Percentiles rank a stretch among this genome's conserved stretches.
phyloP scores from a whole-genome alignment of 1,139 yeast genomes.

The Candida sp. region DNA sequence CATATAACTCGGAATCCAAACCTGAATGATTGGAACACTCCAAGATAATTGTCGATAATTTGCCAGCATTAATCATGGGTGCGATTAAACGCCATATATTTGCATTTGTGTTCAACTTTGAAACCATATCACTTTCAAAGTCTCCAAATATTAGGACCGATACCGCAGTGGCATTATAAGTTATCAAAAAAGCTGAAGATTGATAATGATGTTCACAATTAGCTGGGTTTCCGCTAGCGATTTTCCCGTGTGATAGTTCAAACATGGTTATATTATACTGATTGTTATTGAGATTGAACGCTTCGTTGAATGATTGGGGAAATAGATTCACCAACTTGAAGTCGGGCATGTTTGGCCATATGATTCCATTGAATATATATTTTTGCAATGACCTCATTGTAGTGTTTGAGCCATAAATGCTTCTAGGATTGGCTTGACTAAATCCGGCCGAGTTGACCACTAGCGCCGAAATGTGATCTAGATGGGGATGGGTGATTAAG shows the following conservation, averaged over 20 bases:
- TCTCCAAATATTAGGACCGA: conserved; percentile 71
- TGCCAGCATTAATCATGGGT: conserved; percentile 30
- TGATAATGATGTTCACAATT: conserved; percentile 16
- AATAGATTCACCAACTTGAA: conserved; percentile 25
- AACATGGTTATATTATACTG: conserved; percentile 26
- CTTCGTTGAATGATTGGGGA: conserved; percentile 13
- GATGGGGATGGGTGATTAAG: conserved; percentile 78
- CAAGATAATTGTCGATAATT: conserved; percentile 54
- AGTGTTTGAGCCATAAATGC: conserved; percentile 49
- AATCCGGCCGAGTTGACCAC: conserved; percentile 71
- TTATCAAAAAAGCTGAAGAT: conserved; percentile 51
- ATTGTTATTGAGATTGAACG: conserved; percentile 14
- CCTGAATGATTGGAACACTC: conserved; percentile 70
- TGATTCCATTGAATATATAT: conserved; percentile 65
- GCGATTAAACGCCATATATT: conserved; percentile 59
- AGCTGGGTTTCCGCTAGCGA: conserved; percentile 5
- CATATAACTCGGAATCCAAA: conserved; percentile 53
- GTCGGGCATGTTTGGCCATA: conserved; percentile 75
- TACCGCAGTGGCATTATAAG: conserved; percentile 25
- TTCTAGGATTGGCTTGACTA: conserved; percentile 22
- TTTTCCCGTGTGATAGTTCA: conserved; percentile 38
- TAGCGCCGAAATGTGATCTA: conserved; percentile 74
- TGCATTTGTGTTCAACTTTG: conserved; percentile 39
- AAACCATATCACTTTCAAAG: conserved; percentile 63
- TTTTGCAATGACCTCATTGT: conserved; percentile 52